A percentile compares a stretch with the other conserved stretches of the same genome.
Evolutionary conservation across 768 basidiomycete genomes (phyloP).

Genomic region (Glaciozyma martinii): DNA sequence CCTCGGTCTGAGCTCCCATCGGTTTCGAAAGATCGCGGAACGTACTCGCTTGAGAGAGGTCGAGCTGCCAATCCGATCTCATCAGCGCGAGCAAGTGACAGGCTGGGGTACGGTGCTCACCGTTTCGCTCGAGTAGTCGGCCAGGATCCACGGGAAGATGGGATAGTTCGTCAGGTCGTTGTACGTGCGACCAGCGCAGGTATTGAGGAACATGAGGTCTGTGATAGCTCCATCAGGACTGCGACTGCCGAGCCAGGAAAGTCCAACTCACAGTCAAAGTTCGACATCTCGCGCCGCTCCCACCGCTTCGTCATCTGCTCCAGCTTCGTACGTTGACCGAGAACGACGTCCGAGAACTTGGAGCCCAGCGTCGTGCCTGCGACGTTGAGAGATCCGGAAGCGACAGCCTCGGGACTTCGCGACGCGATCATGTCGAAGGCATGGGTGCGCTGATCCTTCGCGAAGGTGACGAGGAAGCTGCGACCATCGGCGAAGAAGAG

Average conservation of each 20-base stretch:
- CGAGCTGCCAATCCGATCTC: conserved; percentile 12
- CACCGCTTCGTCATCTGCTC: conserved; percentile 51
- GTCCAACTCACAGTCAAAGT: conserved; percentile 37
- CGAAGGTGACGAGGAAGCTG: conserved; percentile 73
- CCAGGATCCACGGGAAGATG: conserved; percentile 62
- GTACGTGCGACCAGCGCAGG: not conserved
- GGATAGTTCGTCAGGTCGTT: conserved; percentile 83
- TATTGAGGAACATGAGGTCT: conserved; percentile 11
- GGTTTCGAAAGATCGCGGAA: conserved; percentile 62
- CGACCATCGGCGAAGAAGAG: conserved; percentile 88
- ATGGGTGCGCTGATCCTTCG: conserved; percentile 54
- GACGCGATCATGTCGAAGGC: conserved; percentile 5
- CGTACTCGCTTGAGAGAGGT: conserved; percentile 31
- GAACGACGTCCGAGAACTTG: conserved; percentile 35
- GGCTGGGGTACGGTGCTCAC: not conserved
- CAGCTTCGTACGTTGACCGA: conserved; percentile 36
- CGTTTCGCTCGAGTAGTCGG: conserved; percentile 51
- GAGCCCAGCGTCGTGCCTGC: not conserved
- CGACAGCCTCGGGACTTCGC: conserved; percentile 50
- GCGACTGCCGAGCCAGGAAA: not conserved
- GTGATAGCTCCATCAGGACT: too few species aligned
- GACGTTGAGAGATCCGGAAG: conserved; percentile 42
- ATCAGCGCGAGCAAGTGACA: too few species aligned
- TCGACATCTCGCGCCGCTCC: conserved; percentile 85
- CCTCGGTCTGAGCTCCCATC: conserved; percentile 52